These are phyloP conservation scores for Coemansia sp. DNA, from an alignment of 192 early-diverging fungal genomes.

Conservation along the genomic window DNA sequence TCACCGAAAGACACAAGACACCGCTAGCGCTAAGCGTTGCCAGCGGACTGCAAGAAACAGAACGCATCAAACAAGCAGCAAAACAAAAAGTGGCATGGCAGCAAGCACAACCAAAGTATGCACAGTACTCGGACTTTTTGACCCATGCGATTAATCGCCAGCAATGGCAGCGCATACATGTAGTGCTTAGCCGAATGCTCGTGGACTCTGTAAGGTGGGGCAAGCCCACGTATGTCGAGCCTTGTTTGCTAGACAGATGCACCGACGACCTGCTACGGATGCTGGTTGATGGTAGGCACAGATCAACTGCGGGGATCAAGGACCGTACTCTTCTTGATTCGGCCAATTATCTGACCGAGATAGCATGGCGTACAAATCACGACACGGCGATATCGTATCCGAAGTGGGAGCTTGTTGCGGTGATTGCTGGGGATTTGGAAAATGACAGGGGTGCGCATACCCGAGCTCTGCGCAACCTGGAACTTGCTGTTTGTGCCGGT, in stretches of 20 bases:
- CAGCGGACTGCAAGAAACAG: conserved; percentile 2
- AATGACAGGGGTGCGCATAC: neutral
- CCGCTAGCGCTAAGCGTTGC: conserved; percentile 13
- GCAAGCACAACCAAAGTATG: conserved; percentile 15
- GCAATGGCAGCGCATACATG: conserved; percentile 7
- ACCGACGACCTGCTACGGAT: conserved; percentile 6
- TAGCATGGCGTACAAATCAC: conserved; percentile 19
- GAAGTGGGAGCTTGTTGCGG: conserved; percentile 18
- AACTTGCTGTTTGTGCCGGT: neutral
- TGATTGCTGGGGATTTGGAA: conserved; percentile 13
- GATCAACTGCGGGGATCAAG: neutral
- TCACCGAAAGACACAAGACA: neutral
- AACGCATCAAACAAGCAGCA: conserved; percentile 8
- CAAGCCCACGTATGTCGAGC: conserved; percentile 12
- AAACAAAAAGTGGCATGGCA: conserved; percentile 35
- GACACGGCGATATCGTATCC: neutral
- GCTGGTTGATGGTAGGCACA: neutral
- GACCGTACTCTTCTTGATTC: conserved; percentile 4
- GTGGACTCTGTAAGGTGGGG: conserved; percentile 9
- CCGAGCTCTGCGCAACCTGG: conserved; percentile 1
- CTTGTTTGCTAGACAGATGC: conserved; percentile 17
- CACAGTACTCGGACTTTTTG: conserved; percentile 12
- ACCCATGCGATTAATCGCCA: conserved; percentile 8
- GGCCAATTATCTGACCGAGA: conserved; percentile 13
- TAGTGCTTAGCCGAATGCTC: conserved; percentile 23